phyloP scores from a whole-genome alignment of 331 rosid genomes.

The Cydonia oblonga region DNA sequence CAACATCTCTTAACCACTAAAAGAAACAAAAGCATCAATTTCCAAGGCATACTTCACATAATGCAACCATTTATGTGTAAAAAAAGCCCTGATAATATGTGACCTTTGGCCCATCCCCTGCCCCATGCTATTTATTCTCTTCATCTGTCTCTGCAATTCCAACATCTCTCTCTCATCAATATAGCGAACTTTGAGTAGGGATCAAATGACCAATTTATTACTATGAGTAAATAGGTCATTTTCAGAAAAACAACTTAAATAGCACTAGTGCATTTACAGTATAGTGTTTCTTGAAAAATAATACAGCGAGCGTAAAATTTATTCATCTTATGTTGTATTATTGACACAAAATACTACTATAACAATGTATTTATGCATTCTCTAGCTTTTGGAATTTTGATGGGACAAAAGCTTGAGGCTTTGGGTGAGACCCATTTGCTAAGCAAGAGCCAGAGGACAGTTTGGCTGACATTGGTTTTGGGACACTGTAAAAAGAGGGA shows the following conservation, averaged over 20 bases:
- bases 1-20: slow-evolving; percentile 22
- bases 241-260: no score
- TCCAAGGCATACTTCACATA: slow-evolving; percentile 27
- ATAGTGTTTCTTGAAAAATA: no score
- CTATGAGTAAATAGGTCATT: background rate
- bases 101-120: background rate
- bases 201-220: slow-evolving; percentile 4
- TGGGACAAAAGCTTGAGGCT: slow-evolving; percentile 17
- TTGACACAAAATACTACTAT: no score
- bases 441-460: slow-evolving; percentile 9
- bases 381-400: background rate
- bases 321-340: no score
- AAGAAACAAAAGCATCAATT: slow-evolving; percentile 41
- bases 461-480: slow-evolving; percentile 2
- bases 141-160: slow-evolving; percentile 29
- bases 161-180: background rate
- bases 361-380: no score
- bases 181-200: background rate
- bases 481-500: slow-evolving; percentile 1
- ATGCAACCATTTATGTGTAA: background rate
- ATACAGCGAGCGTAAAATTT: no score
- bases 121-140: background rate
- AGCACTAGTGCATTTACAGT: no score
- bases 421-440: background rate
- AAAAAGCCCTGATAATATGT: background rate